Base-by-base conservation (phyloP, 257 asterid genomes). In the Gentiana macrophylla region DNA sequence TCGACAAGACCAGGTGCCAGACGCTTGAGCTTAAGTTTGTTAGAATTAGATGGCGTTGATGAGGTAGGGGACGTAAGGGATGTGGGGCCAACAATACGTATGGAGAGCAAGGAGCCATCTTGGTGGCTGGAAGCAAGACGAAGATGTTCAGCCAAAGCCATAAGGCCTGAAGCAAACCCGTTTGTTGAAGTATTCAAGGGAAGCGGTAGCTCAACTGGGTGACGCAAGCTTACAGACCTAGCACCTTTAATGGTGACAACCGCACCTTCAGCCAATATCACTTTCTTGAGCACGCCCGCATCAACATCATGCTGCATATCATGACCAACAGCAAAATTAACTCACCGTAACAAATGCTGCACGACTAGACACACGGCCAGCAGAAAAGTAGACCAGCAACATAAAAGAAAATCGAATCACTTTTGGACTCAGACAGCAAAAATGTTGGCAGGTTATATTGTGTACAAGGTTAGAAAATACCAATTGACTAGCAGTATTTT, bases 1-100 rank as follows among this genome's bases (percentile, higher is more conserved):
- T 92, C 98, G 52, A 92, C 98, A 0, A 88, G 81, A 58, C 98
- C 98, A 32, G 98, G 98, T 8, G 98, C 95, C 2, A 92, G 94
- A 57, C 95, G 91, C 79, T 83, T 92, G 37, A 92, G 84, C 80
- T 87, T 91, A 67, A 91, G 97, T 64, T 71, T 68, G 72, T 75
- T 84, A 6, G 44, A 57, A 44, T 93, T 69, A 48, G 86, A 72
- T 11, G 85, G 66, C 10, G 94, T 70, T 38, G 94, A 55, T 10
- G 94, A 52, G 56, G 89, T 12, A 13, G 95, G 97, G 55, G 98
- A 76, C 15, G 92, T 64, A 49, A 92, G 85, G 2, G 97, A 92
- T 4, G 98, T 81, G 1, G 94, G 94, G 35, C 98, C 98, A 12
- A 92, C 97, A 2, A 92, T 85, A 59, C 97, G 91, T 46, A 88